Percentiles rank a stretch among this genome's conserved stretches.
Evolutionary conservation across 2,329 filamentous ascomycete species (phyloP).

Genomic region (Alternaria longipes): DNA sequence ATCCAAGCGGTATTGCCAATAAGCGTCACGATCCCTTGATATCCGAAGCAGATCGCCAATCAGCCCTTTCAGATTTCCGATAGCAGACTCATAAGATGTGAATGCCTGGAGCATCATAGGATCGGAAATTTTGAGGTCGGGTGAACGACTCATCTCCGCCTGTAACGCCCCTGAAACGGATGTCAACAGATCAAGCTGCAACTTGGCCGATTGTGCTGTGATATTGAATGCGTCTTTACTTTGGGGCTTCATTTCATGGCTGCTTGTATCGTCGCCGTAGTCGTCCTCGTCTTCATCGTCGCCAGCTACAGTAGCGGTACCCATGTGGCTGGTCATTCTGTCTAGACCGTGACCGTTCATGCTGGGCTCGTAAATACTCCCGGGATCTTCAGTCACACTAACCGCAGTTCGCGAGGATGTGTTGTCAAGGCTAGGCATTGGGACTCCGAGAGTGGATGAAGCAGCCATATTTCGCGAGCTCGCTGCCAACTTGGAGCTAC

Average conservation of each 20-base stretch:
- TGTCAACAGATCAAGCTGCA: constrained; percentile 90
- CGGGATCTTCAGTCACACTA: constrained; percentile 64
- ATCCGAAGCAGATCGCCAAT: constrained; percentile 90
- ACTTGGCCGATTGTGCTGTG: constrained; percentile 90
- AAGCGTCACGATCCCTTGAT: constrained; percentile 90
- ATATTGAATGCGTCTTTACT: constrained; percentile 97
- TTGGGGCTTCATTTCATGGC: constrained; percentile 73
- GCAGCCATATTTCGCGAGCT: constrained; percentile 45
- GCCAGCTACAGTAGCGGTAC: constrained; percentile 63
- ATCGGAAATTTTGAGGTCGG: constrained; percentile 77
- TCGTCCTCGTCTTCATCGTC: constrained; percentile 73
- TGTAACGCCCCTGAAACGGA: constrained; percentile 86
- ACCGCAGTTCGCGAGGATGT: constrained; percentile 53
- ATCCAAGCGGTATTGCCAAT: constrained; percentile 95
- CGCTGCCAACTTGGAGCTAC: constrained; percentile 41
- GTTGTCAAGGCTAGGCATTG: constrained; percentile 53
- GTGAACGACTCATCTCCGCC: constrained; percentile 73
- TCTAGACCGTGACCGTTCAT: constrained; percentile 63
- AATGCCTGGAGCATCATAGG: constrained; percentile 79
- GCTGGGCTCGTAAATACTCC: constrained; percentile 67
- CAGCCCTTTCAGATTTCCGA: constrained; percentile 84
- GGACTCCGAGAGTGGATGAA: constrained; percentile 59
- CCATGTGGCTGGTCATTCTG: constrained; percentile 59
- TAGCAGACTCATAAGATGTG: constrained; percentile 85
- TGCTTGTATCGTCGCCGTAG: constrained; percentile 81